Evolutionary conservation across 805 yeast genomes (phyloP).

Genomic region (Pichia membranifaciens): DNA sequence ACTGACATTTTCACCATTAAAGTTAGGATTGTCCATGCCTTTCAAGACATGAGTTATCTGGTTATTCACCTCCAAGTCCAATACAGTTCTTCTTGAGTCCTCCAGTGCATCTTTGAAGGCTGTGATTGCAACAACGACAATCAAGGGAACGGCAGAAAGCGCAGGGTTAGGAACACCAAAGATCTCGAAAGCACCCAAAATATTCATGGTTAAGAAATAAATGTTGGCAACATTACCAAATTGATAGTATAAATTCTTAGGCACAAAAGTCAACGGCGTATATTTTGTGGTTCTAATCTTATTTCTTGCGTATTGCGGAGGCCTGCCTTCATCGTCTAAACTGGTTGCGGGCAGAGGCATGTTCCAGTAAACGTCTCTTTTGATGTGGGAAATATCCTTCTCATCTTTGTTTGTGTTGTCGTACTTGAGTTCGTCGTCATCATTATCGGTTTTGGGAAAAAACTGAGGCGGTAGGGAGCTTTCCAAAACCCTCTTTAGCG

Average conservation of each 20-base stretch:
- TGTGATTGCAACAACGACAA: constrained; percentile 69
- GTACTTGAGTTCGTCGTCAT: constrained; percentile 18
- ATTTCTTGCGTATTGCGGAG: constrained; percentile 69
- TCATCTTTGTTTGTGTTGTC: constrained; percentile 31
- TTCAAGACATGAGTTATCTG: constrained; percentile 60
- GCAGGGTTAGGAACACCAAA: constrained; percentile 82
- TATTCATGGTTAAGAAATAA: constrained; percentile 73
- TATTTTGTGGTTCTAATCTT: constrained; percentile 94
- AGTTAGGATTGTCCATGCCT: constrained; percentile 54
- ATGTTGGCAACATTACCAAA: constrained; percentile 86
- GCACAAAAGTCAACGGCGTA: constrained; percentile 83
- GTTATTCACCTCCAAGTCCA: constrained; percentile 73
- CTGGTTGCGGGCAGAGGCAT: constrained; percentile 52
- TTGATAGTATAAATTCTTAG: constrained; percentile 75
- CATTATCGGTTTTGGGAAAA: constrained; percentile 17
- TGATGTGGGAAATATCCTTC: constrained; percentile 24
- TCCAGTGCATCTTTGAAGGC: constrained; percentile 78
- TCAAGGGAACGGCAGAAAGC: constrained; percentile 68
- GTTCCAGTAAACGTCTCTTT: constrained; percentile 54
- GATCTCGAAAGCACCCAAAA: constrained; percentile 71
- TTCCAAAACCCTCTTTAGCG: constrained; percentile 34
- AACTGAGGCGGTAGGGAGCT: constrained; percentile 18
- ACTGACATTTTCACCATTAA: constrained; percentile 56
- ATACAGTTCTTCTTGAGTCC: constrained; percentile 67
- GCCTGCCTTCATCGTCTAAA: constrained; percentile 50